Conservation (phyloP, 108 stramenopile genomes). For the Nitzschia sp. region DNA sequence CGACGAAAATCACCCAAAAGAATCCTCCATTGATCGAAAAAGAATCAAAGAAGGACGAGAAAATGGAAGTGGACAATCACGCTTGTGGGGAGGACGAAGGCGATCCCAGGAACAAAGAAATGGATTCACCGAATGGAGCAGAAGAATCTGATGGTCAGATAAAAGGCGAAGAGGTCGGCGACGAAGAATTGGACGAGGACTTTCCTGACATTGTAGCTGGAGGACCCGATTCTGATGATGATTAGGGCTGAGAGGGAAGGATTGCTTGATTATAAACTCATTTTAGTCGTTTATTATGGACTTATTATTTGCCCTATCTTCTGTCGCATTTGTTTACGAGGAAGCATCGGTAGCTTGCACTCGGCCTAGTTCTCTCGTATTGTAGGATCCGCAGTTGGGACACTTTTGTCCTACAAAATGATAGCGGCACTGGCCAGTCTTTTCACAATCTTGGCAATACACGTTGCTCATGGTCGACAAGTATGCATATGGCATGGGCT, state of each 20-base stretch:
- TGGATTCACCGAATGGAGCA: background rate
- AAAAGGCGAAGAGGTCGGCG: conserved; percentile 3
- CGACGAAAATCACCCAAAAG: background rate
- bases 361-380: conserved; percentile 80
- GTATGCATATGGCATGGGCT: conserved; percentile 85
- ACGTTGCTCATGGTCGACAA: conserved; percentile 69
- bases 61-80: too few species aligned
- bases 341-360: conserved; percentile 3
- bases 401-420: conserved; percentile 89
- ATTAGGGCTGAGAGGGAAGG: conserved; percentile 1
- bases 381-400: conserved; percentile 78
- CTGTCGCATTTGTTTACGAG: too few species aligned
- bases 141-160: background rate
- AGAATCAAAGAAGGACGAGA: background rate
- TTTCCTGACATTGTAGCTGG: conserved; percentile 48
- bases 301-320: too few species aligned
- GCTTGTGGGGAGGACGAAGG: background rate
- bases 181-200: conserved; percentile 24
- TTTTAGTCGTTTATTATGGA: too few species aligned
- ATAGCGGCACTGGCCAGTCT: conserved; percentile 73
- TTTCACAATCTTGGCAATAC: conserved; percentile 87
- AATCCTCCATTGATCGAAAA: background rate
- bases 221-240: conserved; percentile 50
- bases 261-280: too few species aligned
- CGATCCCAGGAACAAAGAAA: background rate